These are phyloP conservation scores for Mycogone perniciosa DNA, from an alignment of 2,329 filamentous ascomycete genomes.

Conservation along the genomic window DNA sequence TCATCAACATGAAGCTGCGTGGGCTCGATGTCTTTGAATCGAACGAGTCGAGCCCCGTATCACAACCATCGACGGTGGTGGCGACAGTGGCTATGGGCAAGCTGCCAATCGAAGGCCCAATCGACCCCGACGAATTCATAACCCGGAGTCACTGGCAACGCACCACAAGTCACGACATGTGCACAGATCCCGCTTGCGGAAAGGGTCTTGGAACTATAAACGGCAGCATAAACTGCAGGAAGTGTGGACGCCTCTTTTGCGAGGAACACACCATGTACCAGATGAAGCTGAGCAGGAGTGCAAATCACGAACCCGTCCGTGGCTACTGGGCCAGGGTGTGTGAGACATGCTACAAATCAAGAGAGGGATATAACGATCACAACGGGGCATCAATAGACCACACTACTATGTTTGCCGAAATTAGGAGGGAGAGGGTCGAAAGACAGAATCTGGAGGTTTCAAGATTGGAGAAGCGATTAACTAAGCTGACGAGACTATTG, in stretches of 20 bases:
- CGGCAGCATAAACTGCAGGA: slow-evolving; percentile 85
- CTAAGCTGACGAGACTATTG: slow-evolving; percentile 79
- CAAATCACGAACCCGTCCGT: slow-evolving; percentile 80
- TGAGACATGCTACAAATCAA: slow-evolving; percentile 97
- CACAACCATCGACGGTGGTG: slow-evolving; percentile 20
- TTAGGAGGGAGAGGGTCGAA: slow-evolving; percentile 74
- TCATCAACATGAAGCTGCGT: slow-evolving; percentile 89
- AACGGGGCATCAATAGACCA: slow-evolving; percentile 66
- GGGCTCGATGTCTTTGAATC: slow-evolving; percentile 91
- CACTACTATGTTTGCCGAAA: slow-evolving; percentile 60
- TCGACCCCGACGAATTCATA: slow-evolving; percentile 86
- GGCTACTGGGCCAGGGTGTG: slow-evolving; percentile 94
- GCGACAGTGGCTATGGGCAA: slow-evolving; percentile 31
- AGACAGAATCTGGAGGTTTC: slow-evolving; percentile 83
- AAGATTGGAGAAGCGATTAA: slow-evolving; percentile 83
- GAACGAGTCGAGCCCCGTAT: slow-evolving; percentile 57
- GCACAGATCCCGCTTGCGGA: slow-evolving; percentile 81
- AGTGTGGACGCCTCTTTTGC: slow-evolving; percentile 89
- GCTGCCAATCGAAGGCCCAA: slow-evolving; percentile 34
- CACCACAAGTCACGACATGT: slow-evolving; percentile 65
- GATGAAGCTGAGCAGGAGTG: slow-evolving; percentile 90
- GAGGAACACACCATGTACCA: slow-evolving; percentile 99
- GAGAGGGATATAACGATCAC: slow-evolving; percentile 92
- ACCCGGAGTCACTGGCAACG: slow-evolving; percentile 86
- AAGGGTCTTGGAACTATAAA: slow-evolving; percentile 72